phyloP scores from a whole-genome alignment of 2,329 filamentous ascomycete species.

The Metarhizium album region DNA sequence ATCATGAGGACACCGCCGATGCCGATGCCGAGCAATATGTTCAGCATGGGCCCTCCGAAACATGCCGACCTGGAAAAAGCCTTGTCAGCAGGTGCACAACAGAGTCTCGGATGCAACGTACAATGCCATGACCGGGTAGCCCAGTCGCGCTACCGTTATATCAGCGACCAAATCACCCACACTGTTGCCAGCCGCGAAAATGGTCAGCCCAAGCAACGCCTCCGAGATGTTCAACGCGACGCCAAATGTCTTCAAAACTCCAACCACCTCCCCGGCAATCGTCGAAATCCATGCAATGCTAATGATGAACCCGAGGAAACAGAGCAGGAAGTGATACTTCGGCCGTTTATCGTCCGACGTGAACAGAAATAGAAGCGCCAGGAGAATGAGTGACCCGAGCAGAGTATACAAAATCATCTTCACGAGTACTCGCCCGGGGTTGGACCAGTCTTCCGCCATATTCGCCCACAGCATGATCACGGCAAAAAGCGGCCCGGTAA shows the following conservation, averaged over 20 bases:
- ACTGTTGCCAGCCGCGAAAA: conserved; percentile 94
- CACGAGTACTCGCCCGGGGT: conserved; percentile 40
- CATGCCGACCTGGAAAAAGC: conserved; percentile 57
- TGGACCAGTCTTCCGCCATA: conserved; percentile 45
- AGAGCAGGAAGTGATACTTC: conserved; percentile 66
- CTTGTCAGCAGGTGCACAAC: neutral
- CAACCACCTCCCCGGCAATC: conserved; percentile 91
- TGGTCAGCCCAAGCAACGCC: conserved; percentile 84
- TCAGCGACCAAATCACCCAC: conserved; percentile 90
- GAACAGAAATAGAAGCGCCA: conserved; percentile 55
- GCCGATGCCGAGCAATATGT: conserved; percentile 92
- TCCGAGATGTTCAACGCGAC: conserved; percentile 90
- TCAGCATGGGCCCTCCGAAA: conserved; percentile 97
- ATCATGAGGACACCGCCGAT: conserved; percentile 84
- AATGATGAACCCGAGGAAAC: conserved; percentile 83
- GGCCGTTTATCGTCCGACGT: conserved; percentile 59
- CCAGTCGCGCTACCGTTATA: conserved; percentile 84
- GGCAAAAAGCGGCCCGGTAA: conserved; percentile 78
- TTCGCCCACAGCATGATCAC: conserved; percentile 67
- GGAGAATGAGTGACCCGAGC: conserved; percentile 53
- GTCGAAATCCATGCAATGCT: conserved; percentile 94
- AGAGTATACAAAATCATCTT: conserved; percentile 54
- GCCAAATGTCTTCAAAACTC: conserved; percentile 83
- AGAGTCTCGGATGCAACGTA: conserved; percentile 26
- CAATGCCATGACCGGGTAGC: conserved; percentile 92